Evolutionary conservation across 1,284 basidiomycete genomes (phyloP), one percentile per base, ranked within the genome.

Genomic region (Taiwanofungus camphoratus): DNA sequence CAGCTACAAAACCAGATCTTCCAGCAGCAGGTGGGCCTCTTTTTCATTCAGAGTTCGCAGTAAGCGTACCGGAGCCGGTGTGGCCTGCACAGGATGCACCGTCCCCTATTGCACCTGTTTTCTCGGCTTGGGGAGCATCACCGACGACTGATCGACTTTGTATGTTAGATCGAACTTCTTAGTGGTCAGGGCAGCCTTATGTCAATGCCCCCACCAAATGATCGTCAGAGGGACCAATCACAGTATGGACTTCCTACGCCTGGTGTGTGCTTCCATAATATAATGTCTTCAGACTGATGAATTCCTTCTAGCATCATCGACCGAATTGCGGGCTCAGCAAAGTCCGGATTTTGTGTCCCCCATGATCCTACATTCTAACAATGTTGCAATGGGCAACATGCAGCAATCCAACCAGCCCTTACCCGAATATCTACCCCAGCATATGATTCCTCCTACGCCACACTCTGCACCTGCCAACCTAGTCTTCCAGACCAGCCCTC

Each of bases 1-100:
- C 81, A 87, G 56, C 67, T 88, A 1, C 87, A 89, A 57, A 79
- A 78, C 44, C 83, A 88, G 68, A 87, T 90, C 46, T 83, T 90
- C 45, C 87, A 89, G 54, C 87, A 89, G 58, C 87, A 89, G 79
- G 87, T 82, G 44, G 38, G 47, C 53, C 32, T 39, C n/a, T n/a
- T n/a, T n/a, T n/a, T n/a, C n/a, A n/a, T n/a, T n/a, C n/a, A n/a
- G n/a, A n/a, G n/a, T n/a, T n/a, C n/a, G n/a, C n/a, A n/a, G n/a
- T n/a, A n/a, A n/a, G n/a, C n/a, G n/a, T n/a, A n/a, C n/a, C n/a
- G n/a, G n/a, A n/a, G n/a, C n/a, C n/a, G n/a, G n/a, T n/a, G n/a
- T n/a, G n/a, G n/a, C n/a, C n/a, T n/a, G n/a, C n/a, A n/a, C 12
- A 35, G 24, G 29, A 12, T 3, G 29, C 18, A 42, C 21, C 36